Percentiles rank a stretch among this genome's conserved stretches.
Conservation (phyloP, 768 basidiomycete species). For the Phanerochaete sordida region DNA sequence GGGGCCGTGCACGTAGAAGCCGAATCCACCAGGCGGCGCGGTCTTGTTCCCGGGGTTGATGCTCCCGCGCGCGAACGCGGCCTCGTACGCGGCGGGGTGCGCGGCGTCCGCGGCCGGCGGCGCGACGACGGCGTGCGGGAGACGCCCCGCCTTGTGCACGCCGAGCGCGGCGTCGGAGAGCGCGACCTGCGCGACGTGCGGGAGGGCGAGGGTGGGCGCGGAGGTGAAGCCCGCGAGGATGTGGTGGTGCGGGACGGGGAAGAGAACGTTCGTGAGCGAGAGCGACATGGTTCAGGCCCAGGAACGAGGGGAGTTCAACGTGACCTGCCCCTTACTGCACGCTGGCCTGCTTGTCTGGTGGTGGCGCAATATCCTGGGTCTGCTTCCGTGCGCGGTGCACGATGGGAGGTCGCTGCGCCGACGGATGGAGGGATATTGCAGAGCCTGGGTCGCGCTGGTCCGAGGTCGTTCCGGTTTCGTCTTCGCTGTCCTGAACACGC, state of each 20-base stretch:
- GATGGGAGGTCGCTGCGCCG: too few species aligned
- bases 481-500: too few species aligned
- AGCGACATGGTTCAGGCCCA: not conserved
- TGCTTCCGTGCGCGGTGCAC: too few species aligned
- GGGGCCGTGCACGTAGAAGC: slow-evolving; percentile 65
- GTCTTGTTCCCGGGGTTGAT: slow-evolving; percentile 48
- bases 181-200: slow-evolving; percentile 22
- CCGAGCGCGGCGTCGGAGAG: slow-evolving; percentile 44
- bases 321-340: too few species aligned
- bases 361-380: too few species aligned
- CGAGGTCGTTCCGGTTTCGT: too few species aligned
- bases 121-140: slow-evolving; percentile 29
- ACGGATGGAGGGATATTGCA: too few species aligned
- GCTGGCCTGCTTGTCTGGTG: too few species aligned
- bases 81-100: slow-evolving; percentile 49
- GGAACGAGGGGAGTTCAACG: too few species aligned
- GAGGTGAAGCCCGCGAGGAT: slow-evolving; percentile 41
- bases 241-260: slow-evolving; percentile 1
- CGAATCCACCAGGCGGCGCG: slow-evolving; percentile 57
- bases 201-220: slow-evolving; percentile 17
- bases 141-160: slow-evolving; percentile 43
- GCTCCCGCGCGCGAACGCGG: slow-evolving; percentile 56
- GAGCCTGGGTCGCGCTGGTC: too few species aligned
- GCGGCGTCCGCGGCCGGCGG: slow-evolving; percentile 16
- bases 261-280: slow-evolving; percentile 5